Percentiles rank a stretch among this genome's conserved stretches.
Conservation (phyloP, 352 stramenopile genomes). For the Pythium rhizo-oryzae region DNA sequence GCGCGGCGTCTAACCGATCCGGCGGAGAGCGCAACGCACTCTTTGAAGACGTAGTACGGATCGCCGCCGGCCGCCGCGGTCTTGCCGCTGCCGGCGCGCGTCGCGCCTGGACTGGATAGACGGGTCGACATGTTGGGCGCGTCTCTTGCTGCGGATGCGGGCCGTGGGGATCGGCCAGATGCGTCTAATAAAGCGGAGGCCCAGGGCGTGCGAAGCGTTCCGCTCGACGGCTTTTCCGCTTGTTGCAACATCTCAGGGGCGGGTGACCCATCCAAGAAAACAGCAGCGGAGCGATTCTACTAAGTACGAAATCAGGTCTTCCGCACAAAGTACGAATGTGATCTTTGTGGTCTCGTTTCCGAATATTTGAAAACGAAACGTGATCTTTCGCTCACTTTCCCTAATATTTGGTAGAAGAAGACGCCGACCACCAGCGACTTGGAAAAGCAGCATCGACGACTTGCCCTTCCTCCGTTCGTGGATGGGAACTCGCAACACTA, state of each 20-base stretch:
- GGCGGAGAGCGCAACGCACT: slow-evolving; percentile 41
- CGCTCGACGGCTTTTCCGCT: slow-evolving; percentile 14
- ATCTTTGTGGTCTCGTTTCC: not conserved
- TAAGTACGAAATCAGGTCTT: slow-evolving; percentile 24
- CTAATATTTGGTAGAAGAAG: too few species aligned
- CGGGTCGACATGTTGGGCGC: slow-evolving; percentile 11
- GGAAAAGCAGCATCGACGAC: too few species aligned
- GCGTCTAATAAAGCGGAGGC: not conserved
- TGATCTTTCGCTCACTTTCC: too few species aligned
- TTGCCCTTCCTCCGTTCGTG: too few species aligned
- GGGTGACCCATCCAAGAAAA: slow-evolving; percentile 3
- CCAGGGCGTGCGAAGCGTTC: not conserved
- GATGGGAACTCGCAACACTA: too few species aligned
- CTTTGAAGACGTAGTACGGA: slow-evolving; percentile 87
- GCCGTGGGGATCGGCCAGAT: not conserved
- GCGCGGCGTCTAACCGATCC: not conserved
- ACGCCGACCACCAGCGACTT: too few species aligned
- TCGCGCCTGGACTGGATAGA: slow-evolving; percentile 1
- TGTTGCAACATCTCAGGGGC: slow-evolving; percentile 23
- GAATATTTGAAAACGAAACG: too few species aligned
- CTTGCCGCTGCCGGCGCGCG: slow-evolving; percentile 3
- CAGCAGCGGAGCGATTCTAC: not conserved
- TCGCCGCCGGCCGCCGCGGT: slow-evolving; percentile 51
- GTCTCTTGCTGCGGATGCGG: not conserved
- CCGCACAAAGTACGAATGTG: slow-evolving; percentile 22